These are phyloP conservation scores for Tremella yokohamensis DNA, from an alignment of 768 basidiomycete species.

Conservation along the genomic window DNA sequence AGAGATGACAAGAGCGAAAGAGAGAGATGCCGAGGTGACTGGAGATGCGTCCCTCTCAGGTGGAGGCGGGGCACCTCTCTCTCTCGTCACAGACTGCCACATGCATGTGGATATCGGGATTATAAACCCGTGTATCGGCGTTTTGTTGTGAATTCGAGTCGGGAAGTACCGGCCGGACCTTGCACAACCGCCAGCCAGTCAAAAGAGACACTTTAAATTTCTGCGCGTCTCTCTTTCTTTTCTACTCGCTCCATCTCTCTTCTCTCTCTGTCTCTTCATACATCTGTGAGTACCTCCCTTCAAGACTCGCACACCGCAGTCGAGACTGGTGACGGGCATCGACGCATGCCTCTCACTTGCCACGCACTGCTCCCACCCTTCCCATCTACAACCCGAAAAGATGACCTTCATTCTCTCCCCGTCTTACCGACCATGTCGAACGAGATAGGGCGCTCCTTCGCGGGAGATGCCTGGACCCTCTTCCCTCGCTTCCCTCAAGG, in stretches of 20 bases:
- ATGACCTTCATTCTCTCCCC: slow-evolving; percentile 54
- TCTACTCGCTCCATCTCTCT: slow-evolving; percentile 4
- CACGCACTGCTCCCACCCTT: not conserved
- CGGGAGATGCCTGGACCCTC: slow-evolving; percentile 47
- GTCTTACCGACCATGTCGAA: slow-evolving; percentile 53
- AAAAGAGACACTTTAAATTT: not conserved
- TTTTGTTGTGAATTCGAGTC: not conserved
- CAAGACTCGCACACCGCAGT: too few species aligned
- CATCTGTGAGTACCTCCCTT: slow-evolving; percentile 5
- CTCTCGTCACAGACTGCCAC: too few species aligned
- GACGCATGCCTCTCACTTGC: not conserved
- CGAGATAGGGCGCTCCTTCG: slow-evolving; percentile 49
- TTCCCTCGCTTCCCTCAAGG: slow-evolving; percentile 14
- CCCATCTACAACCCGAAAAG: slow-evolving; percentile 27
- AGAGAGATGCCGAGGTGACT: too few species aligned
- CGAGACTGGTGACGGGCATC: too few species aligned
- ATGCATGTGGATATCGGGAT: not conserved
- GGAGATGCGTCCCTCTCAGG: too few species aligned
- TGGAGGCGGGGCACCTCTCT: too few species aligned
- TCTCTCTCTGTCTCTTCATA: not conserved
- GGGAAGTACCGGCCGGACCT: not conserved
- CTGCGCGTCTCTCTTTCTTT: slow-evolving; percentile 1
- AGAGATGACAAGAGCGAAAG: too few species aligned
- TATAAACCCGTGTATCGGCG: not conserved
- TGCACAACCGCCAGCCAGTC: not conserved